Conservation (phyloP, 75 land plant species). For the Selaginella tamariscina region DNA sequence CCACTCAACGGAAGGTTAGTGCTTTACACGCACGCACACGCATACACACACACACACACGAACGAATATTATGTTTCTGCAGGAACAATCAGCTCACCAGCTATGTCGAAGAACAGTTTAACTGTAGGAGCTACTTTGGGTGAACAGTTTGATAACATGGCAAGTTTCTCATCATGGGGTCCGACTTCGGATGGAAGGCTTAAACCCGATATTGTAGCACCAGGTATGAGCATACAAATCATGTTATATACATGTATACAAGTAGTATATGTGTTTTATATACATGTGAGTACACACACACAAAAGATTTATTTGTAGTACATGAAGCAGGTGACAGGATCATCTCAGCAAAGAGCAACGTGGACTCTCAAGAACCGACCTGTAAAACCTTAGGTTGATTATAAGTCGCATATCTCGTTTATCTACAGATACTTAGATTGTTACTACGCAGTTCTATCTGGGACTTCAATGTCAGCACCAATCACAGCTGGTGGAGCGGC, state of each 20-base stretch:
- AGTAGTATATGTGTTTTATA: no score
- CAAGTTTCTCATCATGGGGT: constrained; percentile 19
- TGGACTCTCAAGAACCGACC: background rate
- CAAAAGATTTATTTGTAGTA: background rate
- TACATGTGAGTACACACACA: no score
- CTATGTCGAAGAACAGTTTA: background rate
- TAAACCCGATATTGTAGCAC: constrained; percentile 22
- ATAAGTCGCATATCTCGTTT: background rate
- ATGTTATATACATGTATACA: no score
- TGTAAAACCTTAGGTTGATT: background rate
- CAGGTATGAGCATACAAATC: no score
- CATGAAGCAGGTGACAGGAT: constrained; percentile 3
- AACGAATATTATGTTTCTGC: background rate
- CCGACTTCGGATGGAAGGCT: constrained; percentile 21
- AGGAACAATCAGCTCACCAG: background rate
- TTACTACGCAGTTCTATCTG: background rate
- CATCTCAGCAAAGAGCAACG: constrained; percentile 1
- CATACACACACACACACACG: no score
- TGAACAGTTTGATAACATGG: constrained; percentile 10
- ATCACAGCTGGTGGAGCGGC: constrained; percentile 20
- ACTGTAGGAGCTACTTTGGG: background rate
- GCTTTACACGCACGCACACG: background rate
- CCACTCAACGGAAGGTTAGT: background rate
- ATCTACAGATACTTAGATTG: background rate
- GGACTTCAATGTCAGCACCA: constrained; percentile 24